Base-by-base conservation (phyloP, 805 yeast genomes). In the Wickerhamiella lipophila region DNA sequence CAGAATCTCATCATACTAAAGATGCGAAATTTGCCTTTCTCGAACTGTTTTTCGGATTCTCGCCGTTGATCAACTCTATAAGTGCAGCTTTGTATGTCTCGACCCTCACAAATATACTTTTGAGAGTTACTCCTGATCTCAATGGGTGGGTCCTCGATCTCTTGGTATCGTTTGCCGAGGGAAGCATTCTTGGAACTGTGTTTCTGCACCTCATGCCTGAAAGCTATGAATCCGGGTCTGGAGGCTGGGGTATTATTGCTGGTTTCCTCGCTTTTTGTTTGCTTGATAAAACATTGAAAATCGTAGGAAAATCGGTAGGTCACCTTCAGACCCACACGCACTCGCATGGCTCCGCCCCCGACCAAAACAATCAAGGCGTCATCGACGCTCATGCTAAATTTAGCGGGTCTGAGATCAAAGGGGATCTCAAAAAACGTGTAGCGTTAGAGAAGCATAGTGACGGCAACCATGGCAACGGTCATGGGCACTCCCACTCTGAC, bases 161-260 rank as follows among this genome's bases (percentile, higher is more conserved):
- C 22, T 62, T 82, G 49, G 83, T 81, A 1, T 69, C 84, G 41
- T 81, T 83, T 65, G 88, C 89, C 12, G 73, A 78, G 43, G 92
- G 92, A 41, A 83, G 88, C 1, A 65, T 83, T 34, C 64, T 83
- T 30, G 89, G 89, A 41, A 89, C 82, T 59, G 77, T 81, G 1
- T 79, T 83, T 53, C 60, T 82, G 40, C 92, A 83, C 61, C 59
- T 83, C 51, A 63, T 83, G 42, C 92, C 92, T 2, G 58, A 74
- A 23, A 75, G 75, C 46, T 78, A 75, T 55, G 78, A 70, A 48
- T 67, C 65, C 49, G 64, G 78, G 53, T 73, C 73, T 50, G 58
- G 75, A 7, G 83, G 85, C 0, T 52, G 71, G 8, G 75, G 75
- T 15, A 71, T 81, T 46, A 76, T 81, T 53, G 51, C 71, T 42